Conservation (phyloP, 768 basidiomycete genomes). For the Auricularia sp. region DNA sequence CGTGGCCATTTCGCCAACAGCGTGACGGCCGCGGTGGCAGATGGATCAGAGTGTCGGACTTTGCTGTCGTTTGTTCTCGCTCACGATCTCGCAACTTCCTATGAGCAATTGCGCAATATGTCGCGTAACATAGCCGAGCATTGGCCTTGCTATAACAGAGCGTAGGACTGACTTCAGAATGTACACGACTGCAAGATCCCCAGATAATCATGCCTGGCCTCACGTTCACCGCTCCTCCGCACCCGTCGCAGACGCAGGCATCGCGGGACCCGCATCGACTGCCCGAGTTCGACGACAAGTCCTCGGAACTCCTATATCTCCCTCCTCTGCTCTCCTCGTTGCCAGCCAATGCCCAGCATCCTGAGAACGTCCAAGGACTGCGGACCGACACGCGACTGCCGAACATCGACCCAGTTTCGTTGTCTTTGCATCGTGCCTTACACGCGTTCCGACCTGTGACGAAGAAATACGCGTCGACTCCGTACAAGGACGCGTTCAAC, state of each 20-base stretch:
- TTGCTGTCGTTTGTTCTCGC: not conserved
- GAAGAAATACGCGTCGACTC: constrained; percentile 46
- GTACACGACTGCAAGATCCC: not conserved
- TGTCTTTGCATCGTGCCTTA: constrained; percentile 78
- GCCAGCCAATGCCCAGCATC: constrained; percentile 32
- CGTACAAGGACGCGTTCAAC: constrained; percentile 79
- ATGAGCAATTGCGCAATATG: not conserved
- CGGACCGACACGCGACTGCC: constrained; percentile 70
- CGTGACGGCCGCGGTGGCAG: not conserved
- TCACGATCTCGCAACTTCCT: not conserved
- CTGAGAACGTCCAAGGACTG: constrained; percentile 23
- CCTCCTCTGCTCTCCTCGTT: constrained; percentile 77
- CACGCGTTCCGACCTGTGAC: constrained; percentile 59
- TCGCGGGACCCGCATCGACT: constrained; percentile 40
- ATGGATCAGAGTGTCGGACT: not conserved
- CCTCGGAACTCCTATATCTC: constrained; percentile 52
- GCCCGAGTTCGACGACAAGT: constrained; percentile 36
- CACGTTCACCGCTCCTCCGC: constrained; percentile 6
- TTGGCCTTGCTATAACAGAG: not conserved
- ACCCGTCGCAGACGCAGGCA: not conserved
- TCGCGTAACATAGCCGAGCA: not conserved
- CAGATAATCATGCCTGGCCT: constrained; percentile 4
- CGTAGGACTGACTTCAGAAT: not conserved
- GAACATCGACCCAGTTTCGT: constrained; percentile 72
- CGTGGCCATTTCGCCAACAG: constrained; percentile 40